Evolutionary conservation across 2,329 filamentous ascomycete genomes (phyloP).

Genomic region (Gaeumannomyces tritici): DNA sequence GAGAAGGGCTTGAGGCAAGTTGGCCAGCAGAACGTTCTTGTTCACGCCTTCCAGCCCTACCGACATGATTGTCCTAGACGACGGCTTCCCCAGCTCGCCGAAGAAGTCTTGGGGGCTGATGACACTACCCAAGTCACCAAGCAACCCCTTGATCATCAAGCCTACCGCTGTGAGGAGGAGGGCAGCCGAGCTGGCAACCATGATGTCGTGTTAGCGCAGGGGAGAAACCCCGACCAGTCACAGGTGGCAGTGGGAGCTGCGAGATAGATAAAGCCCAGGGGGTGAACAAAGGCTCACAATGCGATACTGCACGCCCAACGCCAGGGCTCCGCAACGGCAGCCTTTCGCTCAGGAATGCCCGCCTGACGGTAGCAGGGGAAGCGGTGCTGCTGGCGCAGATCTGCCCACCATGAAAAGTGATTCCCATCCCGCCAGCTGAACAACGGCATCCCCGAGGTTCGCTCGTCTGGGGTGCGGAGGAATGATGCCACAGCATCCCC

Average conservation of each 20-base stretch:
- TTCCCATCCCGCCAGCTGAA: not conserved
- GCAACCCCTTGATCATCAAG: too few species aligned
- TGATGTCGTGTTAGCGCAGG: too few species aligned
- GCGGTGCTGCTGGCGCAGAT: not conserved
- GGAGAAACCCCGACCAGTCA: too few species aligned
- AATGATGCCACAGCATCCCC: not conserved
- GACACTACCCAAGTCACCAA: too few species aligned
- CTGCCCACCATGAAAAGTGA: not conserved
- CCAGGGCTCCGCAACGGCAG: not conserved
- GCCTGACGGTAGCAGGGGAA: not conserved
- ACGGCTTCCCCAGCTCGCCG: too few species aligned
- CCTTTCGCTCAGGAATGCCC: not conserved
- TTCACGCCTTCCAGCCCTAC: too few species aligned
- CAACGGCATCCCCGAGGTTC: not conserved
- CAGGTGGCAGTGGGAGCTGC: too few species aligned
- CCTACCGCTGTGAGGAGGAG: too few species aligned
- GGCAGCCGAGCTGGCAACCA: too few species aligned
- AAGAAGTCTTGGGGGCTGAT: too few species aligned
- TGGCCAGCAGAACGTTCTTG: slow-evolving; percentile 28
- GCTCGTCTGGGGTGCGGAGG: not conserved
- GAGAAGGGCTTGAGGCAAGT: slow-evolving; percentile 34
- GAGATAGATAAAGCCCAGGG: too few species aligned
- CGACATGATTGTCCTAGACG: too few species aligned
- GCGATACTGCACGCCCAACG: not conserved
- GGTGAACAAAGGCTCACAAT: not conserved